Percentiles rank a stretch among this genome's conserved stretches.
phyloP scores from a whole-genome alignment of 805 yeast genomes.

The Pichia occidentalis region DNA sequence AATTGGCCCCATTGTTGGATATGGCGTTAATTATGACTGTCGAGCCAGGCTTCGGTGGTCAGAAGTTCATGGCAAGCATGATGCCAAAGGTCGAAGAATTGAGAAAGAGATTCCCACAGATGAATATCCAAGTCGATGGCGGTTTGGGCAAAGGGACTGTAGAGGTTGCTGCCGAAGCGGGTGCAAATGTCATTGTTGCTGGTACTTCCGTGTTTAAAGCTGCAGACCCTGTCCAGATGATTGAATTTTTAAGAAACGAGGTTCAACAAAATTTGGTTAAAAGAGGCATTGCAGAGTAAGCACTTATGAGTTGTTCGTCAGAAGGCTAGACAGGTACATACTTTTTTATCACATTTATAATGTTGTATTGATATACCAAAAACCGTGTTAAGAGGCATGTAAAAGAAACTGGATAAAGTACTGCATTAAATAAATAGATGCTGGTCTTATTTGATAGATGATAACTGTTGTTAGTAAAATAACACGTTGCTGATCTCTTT shows the following conservation, averaged over 20 bases:
- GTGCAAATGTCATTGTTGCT: constrained; percentile 97
- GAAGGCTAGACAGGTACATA: too few relatives aligned
- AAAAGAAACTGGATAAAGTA: too few relatives aligned
- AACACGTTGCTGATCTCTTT: too few relatives aligned
- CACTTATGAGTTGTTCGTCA: too few relatives aligned
- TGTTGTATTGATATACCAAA: too few relatives aligned
- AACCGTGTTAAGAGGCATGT: constrained; percentile 1
- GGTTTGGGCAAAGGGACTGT: constrained; percentile 86
- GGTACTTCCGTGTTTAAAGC: constrained; percentile 94
- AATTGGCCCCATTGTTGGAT: constrained; percentile 66
- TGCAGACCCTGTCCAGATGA: constrained; percentile 68
- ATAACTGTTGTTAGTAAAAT: too few relatives aligned
- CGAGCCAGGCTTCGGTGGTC: constrained; percentile 99
- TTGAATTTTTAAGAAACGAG: constrained; percentile 55
- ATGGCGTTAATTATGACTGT: constrained; percentile 98
- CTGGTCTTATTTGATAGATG: too few relatives aligned
- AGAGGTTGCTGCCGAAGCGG: constrained; percentile 86
- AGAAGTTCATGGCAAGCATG: constrained; percentile 90
- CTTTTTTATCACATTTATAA: too few relatives aligned
- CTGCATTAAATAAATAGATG: too few relatives aligned
- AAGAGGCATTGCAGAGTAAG: constrained; percentile 8
- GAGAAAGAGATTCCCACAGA: constrained; percentile 64
- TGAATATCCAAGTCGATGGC: constrained; percentile 95
- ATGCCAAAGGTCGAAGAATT: constrained; percentile 88
- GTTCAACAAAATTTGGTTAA: constrained; percentile 43